Evolutionary conservation across 768 basidiomycete species (phyloP), one percentile per base, ranked within the genome.

Genomic region (Suillus tomentosus): DNA sequence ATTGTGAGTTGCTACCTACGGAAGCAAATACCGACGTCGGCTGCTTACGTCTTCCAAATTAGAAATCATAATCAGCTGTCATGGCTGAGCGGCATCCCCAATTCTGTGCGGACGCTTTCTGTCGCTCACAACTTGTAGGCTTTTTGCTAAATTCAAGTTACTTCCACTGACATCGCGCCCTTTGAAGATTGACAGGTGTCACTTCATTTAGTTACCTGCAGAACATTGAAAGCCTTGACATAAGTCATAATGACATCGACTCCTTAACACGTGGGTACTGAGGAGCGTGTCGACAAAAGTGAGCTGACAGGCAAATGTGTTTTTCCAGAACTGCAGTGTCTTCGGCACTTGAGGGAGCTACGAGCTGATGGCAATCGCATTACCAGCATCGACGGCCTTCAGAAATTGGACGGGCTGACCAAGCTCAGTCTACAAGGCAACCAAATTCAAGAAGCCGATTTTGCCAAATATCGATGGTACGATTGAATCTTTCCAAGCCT

Each of bases 301-400:
- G 40, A 27, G 57, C 57, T 58, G 57, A 58, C 40, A 56, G 14
- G 36, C 6, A n/a, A n/a, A n/a, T 2, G 15, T 56, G 1, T 5
- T 27, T 15, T 24, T 58, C 24, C 3, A 97, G 95, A 97, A 74
- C 80, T 99, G 36, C 83, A 85, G 65, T 93, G 91, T 74, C 83
- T 99, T 62, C 84, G 86, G 65, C 94, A 93, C 73, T 80, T 99
- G 62, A 86, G 94, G 42, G 95, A 98, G 74, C 85, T 99, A 61
- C 90, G 86, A 62, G 91, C 92, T n/a, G 94, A 99, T 73, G 85
- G 86, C 60, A 99, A 98, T 78, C 82, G 81, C 73, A 89, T 99
- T 67, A 77, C 74, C 19, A 87, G 82, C 71, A 69, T 94, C 17
- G 87, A 90, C 48, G 95, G 95, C 1, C 79, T 99, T 53, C 84